Percentiles rank a stretch among this genome's conserved stretches.
These are phyloP conservation scores for Tetrahymena borealis DNA, from an alignment of 73 alveolate species.

Conservation along the genomic window DNA sequence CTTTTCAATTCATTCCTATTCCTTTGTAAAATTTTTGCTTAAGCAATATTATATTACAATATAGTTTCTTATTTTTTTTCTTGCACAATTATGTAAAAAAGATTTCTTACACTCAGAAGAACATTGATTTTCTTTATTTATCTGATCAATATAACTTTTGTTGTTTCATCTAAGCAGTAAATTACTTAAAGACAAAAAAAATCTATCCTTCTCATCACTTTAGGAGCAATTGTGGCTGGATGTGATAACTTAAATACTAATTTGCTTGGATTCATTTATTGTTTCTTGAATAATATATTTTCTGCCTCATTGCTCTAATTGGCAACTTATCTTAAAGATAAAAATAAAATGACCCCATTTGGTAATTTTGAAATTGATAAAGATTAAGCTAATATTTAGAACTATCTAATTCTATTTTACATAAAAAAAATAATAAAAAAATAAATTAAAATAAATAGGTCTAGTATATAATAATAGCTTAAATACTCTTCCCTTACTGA, in stretches of 20 bases:
- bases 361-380: neutral
- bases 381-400: neutral
- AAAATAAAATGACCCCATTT: neutral
- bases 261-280: neutral
- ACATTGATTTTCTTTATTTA: neutral
- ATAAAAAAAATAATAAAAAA: neutral
- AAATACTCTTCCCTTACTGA: neutral
- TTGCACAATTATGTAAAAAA: no score
- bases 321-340: neutral
- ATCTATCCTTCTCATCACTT: neutral
- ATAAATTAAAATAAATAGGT: neutral
- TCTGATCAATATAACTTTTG: neutral
- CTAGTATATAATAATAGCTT: neutral
- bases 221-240: neutral
- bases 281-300: neutral
- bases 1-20: neutral
- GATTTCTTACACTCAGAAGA: neutral
- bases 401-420: neutral
- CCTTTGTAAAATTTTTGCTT: neutral
- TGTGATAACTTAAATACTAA: neutral
- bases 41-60: no score
- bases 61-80: no score
- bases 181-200: neutral
- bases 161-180: neutral
- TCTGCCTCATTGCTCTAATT: neutral